phyloP scores from a whole-genome alignment of 768 basidiomycete species.

The Antrodiella citrinella region DNA sequence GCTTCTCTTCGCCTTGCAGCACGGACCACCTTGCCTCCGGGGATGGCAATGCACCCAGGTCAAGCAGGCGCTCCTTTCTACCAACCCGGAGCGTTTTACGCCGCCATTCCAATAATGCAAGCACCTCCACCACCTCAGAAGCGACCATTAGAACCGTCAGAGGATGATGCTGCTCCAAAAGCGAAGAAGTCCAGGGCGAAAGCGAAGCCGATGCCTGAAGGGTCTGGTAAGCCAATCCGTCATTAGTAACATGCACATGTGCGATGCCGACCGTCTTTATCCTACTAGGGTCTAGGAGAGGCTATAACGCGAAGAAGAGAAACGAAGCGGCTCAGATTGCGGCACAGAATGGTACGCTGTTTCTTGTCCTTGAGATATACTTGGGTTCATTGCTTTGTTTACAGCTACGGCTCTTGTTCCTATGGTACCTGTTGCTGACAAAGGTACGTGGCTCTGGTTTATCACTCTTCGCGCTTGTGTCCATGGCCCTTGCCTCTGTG shows the following conservation, averaged over 20 bases:
- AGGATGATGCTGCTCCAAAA: conserved; percentile 34
- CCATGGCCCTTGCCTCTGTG: background rate
- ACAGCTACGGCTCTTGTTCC: background rate
- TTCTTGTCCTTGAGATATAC: background rate
- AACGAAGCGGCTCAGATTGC: conserved; percentile 59
- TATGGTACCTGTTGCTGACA: conserved; percentile 22
- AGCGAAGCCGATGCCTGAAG: conserved; percentile 24
- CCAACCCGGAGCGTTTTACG: conserved; percentile 1
- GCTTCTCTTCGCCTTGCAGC: conserved; percentile 53
- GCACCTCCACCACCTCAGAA: conserved; percentile 23
- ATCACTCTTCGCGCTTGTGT: conserved; percentile 4
- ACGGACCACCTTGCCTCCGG: conserved; percentile 33
- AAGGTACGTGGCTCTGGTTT: conserved; percentile 37
- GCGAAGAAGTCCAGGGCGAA: conserved; percentile 39
- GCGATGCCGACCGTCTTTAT: background rate
- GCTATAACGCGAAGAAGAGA: conserved; percentile 66
- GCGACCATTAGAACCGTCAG: conserved; percentile 29
- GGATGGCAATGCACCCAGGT: conserved; percentile 21
- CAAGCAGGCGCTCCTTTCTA: conserved; percentile 7
- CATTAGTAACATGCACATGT: background rate
- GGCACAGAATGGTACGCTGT: conserved; percentile 50
- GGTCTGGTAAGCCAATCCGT: conserved; percentile 21
- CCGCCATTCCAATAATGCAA: conserved; percentile 9
- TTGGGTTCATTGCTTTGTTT: background rate
- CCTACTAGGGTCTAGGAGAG: conserved; percentile 62